Percentiles rank a stretch among this genome's conserved stretches.
phyloP scores from a whole-genome alignment of 1,284 basidiomycete species.

The Moniliella sp. region DNA sequence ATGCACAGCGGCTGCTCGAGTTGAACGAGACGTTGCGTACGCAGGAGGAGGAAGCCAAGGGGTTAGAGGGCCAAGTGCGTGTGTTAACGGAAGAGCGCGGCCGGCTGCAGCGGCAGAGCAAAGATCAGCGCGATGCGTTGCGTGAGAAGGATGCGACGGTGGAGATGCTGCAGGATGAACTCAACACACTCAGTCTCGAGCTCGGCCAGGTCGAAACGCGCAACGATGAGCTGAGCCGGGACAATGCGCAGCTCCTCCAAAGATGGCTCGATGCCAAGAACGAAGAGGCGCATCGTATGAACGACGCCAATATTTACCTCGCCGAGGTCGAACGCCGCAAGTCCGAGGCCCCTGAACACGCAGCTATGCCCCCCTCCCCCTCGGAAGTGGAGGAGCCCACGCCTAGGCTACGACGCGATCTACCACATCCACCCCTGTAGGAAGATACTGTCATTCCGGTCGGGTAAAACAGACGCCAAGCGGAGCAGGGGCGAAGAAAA shows the following conservation, averaged over 20 bases:
- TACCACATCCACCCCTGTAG: too few relatives aligned
- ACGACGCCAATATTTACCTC: slow-evolving; percentile 39
- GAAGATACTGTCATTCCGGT: too few relatives aligned
- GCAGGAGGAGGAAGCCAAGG: slow-evolving; percentile 57
- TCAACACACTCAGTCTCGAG: slow-evolving; percentile 39
- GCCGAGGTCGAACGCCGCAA: not conserved
- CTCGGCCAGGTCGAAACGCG: slow-evolving; percentile 66
- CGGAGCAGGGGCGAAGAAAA: too few relatives aligned
- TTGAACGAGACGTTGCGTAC: slow-evolving; percentile 85
- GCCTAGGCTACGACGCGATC: too few relatives aligned
- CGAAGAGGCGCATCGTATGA: slow-evolving; percentile 76
- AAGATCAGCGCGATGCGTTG: slow-evolving; percentile 52
- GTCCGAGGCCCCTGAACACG: too few relatives aligned
- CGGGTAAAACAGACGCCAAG: too few relatives aligned
- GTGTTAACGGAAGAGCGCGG: slow-evolving; percentile 52
- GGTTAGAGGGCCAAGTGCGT: slow-evolving; percentile 54
- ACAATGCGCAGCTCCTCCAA: slow-evolving; percentile 80
- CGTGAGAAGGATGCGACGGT: slow-evolving; percentile 57
- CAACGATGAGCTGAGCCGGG: slow-evolving; percentile 60
- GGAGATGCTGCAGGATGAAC: slow-evolving; percentile 71
- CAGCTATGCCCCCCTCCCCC: too few relatives aligned
- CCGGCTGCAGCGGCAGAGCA: slow-evolving; percentile 36
- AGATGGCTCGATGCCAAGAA: slow-evolving; percentile 46
- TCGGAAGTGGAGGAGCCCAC: too few relatives aligned
- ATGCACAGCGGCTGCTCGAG: slow-evolving; percentile 67